phyloP scores from a whole-genome alignment of 2,329 filamentous ascomycete species.

The Phialemonium atrogriseum region DNA sequence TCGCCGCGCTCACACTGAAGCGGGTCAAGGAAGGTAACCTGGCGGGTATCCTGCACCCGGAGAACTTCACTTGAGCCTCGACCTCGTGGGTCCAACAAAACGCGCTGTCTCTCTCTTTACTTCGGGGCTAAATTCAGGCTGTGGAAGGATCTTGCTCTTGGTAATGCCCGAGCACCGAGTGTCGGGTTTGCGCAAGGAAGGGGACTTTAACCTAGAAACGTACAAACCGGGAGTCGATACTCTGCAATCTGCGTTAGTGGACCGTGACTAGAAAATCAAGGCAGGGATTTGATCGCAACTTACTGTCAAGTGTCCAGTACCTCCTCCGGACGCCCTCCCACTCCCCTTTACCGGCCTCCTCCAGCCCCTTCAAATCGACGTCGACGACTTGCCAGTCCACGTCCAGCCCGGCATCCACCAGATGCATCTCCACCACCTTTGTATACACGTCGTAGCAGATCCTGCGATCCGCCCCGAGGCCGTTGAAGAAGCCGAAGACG shows the following conservation, averaged over 20 bases:
- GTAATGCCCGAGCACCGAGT: neutral
- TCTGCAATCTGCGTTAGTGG: constrained; percentile 33
- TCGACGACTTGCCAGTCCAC: constrained; percentile 74
- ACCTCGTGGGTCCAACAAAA: neutral
- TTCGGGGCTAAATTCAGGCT: no score
- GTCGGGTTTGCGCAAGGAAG: neutral
- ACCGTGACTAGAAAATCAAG: constrained; percentile 5
- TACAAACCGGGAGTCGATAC: constrained; percentile 68
- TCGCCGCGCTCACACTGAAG: constrained; percentile 67
- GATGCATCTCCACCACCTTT: constrained; percentile 83
- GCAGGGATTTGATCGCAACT: constrained; percentile 20
- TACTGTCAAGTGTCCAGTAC: constrained; percentile 80
- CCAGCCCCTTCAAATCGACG: constrained; percentile 59
- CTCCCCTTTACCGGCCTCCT: constrained; percentile 59
- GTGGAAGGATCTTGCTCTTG: no score
- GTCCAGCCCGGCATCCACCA: constrained; percentile 82
- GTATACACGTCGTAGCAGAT: constrained; percentile 96
- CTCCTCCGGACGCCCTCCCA: constrained; percentile 84
- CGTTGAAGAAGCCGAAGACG: constrained; percentile 82
- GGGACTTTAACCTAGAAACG: constrained; percentile 57
- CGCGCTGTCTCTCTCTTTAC: no score
- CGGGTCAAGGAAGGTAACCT: constrained; percentile 54
- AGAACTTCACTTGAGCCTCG: constrained; percentile 40
- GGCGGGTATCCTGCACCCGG: constrained; percentile 55
- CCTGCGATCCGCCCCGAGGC: constrained; percentile 82